Evolutionary conservation across 208 protist genomes (phyloP), one percentile per base, ranked within the genome.

Genomic region (Trypanosoma vivax): DNA sequence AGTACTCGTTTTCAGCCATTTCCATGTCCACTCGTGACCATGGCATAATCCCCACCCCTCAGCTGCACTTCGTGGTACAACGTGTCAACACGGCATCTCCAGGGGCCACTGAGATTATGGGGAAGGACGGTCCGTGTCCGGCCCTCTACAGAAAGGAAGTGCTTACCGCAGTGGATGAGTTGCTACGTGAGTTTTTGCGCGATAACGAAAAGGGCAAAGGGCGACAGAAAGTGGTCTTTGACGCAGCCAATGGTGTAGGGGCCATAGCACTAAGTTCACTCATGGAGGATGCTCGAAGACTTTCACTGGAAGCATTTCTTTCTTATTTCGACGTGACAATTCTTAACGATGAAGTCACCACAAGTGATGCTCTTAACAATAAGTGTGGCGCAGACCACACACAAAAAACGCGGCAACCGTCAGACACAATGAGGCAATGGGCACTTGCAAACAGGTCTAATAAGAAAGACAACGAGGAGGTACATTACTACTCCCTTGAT

Each of bases 351-450:
- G 54, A 72, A 19, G 39, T 53, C 0, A 51, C 64, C 0, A 43
- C 87, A 25, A 23, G 54, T 19, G 45, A 14, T 0, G 14, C 56
- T 23, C 74, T 96, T 3, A 96, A 96, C 57, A n/a, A 68, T 2
- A 28, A 72, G 13, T 97, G 92, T 52, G 95, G 95, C 34, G 90
- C 93, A 0, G 95, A 98, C 38, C 94, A 77, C 50, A 86, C 91
- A 3, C 73, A 96, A 61, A 67, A 73, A 45, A 41, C 53, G 37
- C 41, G 71, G 73, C 62, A 1, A 4, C 73, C 71, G 0, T 87
- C 81, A 9, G 46, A 40, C 0, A 57, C 18, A 13, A 85, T 88
- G 74, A 60, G 49, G 38, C 31, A 61, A 37, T 71, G 56, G 46
- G 60, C 52, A 14, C 42, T 50, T n/a, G 30, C 29, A n/a, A n/a